A percentile compares a stretch with the other conserved stretches of the same genome.
Evolutionary conservation across 2,329 filamentous ascomycete genomes (phyloP).

Genomic region (Diaporthe ampelina): DNA sequence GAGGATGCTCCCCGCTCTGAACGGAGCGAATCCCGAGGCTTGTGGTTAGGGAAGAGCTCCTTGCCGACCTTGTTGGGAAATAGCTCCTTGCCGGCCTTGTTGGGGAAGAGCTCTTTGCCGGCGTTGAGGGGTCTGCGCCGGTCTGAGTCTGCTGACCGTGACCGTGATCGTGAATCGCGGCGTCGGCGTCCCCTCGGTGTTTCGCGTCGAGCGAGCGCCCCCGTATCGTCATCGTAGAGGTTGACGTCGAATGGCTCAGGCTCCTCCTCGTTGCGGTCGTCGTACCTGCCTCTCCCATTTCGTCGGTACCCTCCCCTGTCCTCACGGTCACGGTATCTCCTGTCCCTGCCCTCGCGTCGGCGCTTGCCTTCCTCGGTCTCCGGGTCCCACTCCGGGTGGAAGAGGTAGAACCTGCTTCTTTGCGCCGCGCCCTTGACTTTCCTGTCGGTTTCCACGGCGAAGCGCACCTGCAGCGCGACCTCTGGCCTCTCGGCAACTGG

Average conservation of each 20-base stretch:
- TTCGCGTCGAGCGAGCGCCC: conserved; percentile 51
- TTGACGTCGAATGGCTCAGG: conserved; percentile 73
- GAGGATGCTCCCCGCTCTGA: conserved; percentile 49
- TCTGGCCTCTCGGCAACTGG: conserved; percentile 77
- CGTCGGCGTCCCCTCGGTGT: conserved; percentile 19
- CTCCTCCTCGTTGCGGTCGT: conserved; percentile 73
- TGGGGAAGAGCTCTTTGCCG: conserved; percentile 75
- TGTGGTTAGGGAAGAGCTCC: background rate
- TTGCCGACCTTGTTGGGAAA: conserved; percentile 35
- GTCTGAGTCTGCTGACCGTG: conserved; percentile 45
- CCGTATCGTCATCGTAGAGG: conserved; percentile 83
- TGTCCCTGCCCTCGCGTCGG: conserved; percentile 68
- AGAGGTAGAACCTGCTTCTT: conserved; percentile 90
- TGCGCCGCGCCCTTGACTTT: conserved; percentile 85
- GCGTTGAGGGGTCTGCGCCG: conserved; percentile 56
- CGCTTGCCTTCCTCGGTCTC: conserved; percentile 67
- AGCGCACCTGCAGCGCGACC: conserved; percentile 77
- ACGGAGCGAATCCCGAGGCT: conserved; percentile 42
- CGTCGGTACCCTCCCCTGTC: conserved; percentile 59
- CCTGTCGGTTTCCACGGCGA: conserved; percentile 81
- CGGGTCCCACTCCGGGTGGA: conserved; percentile 91
- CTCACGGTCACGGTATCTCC: conserved; percentile 67
- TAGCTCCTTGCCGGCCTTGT: conserved; percentile 41
- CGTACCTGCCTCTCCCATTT: conserved; percentile 61
- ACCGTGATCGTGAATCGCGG: conserved; percentile 39